Evolutionary conservation across 352 stramenopile genomes (phyloP), one percentile per base, ranked within the genome.

Genomic region (Globisporangium paddicum): DNA sequence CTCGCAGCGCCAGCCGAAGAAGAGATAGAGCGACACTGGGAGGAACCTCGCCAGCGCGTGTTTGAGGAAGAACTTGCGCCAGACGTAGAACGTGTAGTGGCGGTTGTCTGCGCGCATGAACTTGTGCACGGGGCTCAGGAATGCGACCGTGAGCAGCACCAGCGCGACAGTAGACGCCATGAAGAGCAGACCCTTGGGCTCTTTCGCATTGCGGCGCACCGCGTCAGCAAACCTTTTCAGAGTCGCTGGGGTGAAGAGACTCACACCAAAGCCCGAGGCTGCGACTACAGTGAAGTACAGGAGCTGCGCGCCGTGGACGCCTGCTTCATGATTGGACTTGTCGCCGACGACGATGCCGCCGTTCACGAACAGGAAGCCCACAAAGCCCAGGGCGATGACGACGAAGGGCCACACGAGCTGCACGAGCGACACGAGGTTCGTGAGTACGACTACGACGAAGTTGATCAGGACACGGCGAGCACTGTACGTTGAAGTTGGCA

Each of bases 21-120:
- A 86, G 0, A 91, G 42, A 38, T 95, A 95, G 10, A 89, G 38
- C 30, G 77, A 63, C 0, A 54, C 56, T 13, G 77, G 82, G 18
- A 89, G 56, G 34, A 87, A 90, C 62, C 92, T 93, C 51, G 77
- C 81, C 14, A 89, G 40, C 0, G 60, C 48, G 45, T 94, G 83
- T 44, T 87, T 87, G 5, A 84, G 69, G 51, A 93, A 95, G 46
- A 96, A 86, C 60, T 90, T 91, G 16, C 80, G 68, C 90, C 90
- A 97, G 21, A 97, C 38, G 69, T 97, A 97, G 58, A 97, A 97
- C 9, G 85, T 95, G 64, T 96, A 97, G 66, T 97, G 89, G 8
- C 90, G 84, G 58, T 97, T 97, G 71, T 97, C 90, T 34, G 86
- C 82, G 48, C 97, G 71, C 71, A 97, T 78, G 55, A 97, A 97